Conservation (phyloP, 148 eudicot genomes). For the Spergularia bocconei region DNA sequence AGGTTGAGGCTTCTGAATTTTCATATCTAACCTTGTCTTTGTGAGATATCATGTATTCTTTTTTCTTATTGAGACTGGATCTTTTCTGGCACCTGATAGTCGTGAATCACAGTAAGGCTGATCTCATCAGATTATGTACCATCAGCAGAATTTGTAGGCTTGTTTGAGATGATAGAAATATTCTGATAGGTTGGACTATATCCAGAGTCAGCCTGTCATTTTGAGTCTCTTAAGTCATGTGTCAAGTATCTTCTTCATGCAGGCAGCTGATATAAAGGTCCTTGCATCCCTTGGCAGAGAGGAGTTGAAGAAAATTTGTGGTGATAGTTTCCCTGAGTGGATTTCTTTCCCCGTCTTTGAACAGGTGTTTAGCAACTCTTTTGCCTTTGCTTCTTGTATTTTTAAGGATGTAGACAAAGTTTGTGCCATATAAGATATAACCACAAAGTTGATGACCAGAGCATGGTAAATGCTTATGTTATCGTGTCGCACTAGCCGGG, state of each 20-base stretch:
- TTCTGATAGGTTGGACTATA: neutral
- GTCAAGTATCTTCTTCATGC: conserved; percentile 24
- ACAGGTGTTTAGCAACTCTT: conserved; percentile 49
- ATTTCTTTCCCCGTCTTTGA: conserved; percentile 93
- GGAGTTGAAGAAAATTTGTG: conserved; percentile 91
- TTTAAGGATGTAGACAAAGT: neutral
- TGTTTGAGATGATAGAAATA: neutral
- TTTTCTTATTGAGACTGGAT: neutral
- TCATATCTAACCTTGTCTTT: neutral
- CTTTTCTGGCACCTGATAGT: neutral
- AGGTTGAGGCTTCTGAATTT: neutral
- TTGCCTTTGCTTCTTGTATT: neutral
- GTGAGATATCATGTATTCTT: no score
- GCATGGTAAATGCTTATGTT: neutral
- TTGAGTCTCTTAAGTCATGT: neutral
- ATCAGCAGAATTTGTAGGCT: neutral
- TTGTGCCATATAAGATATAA: neutral
- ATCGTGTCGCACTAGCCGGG: no score
- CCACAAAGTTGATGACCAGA: neutral
- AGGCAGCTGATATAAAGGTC: conserved; percentile 91
- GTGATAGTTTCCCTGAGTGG: conserved; percentile 91
- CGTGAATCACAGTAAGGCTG: neutral
- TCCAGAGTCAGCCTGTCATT: neutral
- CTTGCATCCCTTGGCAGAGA: conserved; percentile 84
- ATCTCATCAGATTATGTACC: neutral